Evolutionary conservation across 2,329 filamentous ascomycete species (phyloP).

Genomic region (Alternaria triticimaculans): DNA sequence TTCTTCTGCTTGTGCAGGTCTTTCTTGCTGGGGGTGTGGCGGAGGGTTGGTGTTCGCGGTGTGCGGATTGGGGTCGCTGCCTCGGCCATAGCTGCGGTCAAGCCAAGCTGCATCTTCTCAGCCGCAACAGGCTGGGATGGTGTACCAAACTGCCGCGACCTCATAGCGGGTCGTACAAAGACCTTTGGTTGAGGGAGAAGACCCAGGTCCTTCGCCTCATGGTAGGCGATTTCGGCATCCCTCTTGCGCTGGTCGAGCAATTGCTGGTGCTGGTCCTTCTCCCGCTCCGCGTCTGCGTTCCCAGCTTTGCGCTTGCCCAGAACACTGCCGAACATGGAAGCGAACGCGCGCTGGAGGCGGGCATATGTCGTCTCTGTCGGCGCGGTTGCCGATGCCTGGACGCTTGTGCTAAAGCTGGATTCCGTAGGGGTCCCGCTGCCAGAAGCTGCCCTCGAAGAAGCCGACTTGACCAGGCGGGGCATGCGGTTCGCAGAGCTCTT

Average conservation of each 20-base stretch:
- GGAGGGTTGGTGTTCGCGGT: constrained; percentile 44
- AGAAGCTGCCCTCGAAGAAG: background rate
- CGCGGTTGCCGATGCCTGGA: constrained; percentile 8
- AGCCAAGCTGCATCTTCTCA: constrained; percentile 9
- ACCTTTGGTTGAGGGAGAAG: constrained; percentile 43
- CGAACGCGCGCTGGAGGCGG: constrained; percentile 37
- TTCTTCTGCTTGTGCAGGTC: constrained; percentile 65
- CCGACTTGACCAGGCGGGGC: background rate
- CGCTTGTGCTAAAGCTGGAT: constrained; percentile 3
- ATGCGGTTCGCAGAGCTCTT: constrained; percentile 9
- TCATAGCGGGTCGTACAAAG: constrained; percentile 33
- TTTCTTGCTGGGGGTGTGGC: constrained; percentile 60
- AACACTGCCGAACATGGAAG: constrained; percentile 32
- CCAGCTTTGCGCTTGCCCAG: constrained; percentile 44
- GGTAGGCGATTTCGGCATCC: constrained; percentile 41
- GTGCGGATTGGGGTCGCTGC: constrained; percentile 16
- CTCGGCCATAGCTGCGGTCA: constrained; percentile 14
- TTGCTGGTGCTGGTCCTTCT: constrained; percentile 17
- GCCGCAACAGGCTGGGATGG: background rate
- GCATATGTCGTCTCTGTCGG: constrained; percentile 32
- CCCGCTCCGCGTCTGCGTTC: constrained; percentile 26
- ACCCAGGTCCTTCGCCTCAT: constrained; percentile 41
- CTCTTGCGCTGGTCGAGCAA: constrained; percentile 35
- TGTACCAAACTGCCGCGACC: constrained; percentile 15
- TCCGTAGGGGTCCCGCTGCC: constrained; percentile 5